A percentile compares a stretch with the other conserved stretches of the same genome.
Evolutionary conservation across 345 rosid species (phyloP).

Genomic region (Boechera divaricarpa): DNA sequence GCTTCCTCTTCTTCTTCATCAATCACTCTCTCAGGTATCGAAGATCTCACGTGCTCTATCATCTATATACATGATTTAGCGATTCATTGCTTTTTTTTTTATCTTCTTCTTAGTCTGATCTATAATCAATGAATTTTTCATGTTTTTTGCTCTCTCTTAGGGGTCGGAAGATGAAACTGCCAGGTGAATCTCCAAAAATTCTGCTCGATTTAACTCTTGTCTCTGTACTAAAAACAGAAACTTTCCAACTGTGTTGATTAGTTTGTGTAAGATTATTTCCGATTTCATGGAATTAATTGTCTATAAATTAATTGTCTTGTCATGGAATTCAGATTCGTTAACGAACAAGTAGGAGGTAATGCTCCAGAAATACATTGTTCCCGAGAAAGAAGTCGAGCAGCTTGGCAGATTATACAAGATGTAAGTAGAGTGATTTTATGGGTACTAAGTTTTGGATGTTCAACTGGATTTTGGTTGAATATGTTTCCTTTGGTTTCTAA

Average conservation of each 20-base stretch:
- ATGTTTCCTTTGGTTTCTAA: background rate
- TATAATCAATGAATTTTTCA: background rate
- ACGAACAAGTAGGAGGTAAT: conserved; percentile 40
- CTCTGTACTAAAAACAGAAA: background rate
- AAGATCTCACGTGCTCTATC: background rate
- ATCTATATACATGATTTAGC: background rate
- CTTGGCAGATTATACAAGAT: conserved; percentile 81
- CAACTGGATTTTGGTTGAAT: background rate
- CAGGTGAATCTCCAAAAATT: conserved; percentile 48
- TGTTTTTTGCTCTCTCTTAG: conserved; percentile 37
- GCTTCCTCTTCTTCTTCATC: conserved; percentile 35
- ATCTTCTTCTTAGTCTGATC: conserved; percentile 7
- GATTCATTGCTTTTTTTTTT: background rate
- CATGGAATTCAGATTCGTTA: conserved; percentile 47
- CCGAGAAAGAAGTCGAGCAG: conserved; percentile 86
- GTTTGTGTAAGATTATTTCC: conserved; percentile 2
- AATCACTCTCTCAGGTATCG: conserved; percentile 46
- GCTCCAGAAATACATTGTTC: conserved; percentile 84
- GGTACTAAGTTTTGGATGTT: too few species aligned
- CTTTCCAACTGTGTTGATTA: background rate
- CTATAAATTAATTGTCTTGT: conserved; percentile 17
- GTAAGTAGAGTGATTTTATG: conserved; percentile 42
- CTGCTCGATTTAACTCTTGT: background rate
- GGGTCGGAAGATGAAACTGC: conserved; percentile 43
- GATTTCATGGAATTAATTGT: background rate